Evolutionary conservation across 805 yeast genomes (phyloP).

Genomic region (Tetrapisispora fleetii): DNA sequence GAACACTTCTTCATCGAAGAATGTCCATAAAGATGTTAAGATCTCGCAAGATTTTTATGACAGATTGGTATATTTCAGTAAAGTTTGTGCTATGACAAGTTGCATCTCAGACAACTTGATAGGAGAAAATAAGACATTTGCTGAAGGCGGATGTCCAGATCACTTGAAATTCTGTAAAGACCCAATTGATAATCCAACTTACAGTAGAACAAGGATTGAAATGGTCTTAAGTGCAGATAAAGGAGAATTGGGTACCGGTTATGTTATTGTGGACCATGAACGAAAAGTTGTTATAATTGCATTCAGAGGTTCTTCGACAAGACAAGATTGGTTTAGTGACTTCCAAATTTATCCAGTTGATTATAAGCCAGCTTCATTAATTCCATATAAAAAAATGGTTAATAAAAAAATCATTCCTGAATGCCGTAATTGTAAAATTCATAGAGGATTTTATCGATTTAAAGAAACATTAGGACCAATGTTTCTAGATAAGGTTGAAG

Average conservation of each 20-base stretch:
- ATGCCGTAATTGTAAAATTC: constrained; percentile 50
- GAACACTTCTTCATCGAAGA: not conserved
- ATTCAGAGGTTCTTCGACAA: constrained; percentile 55
- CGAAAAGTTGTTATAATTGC: constrained; percentile 37
- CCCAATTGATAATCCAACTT: constrained; percentile 18
- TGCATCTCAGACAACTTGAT: constrained; percentile 25
- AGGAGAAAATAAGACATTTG: constrained; percentile 16
- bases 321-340: constrained; percentile 55
- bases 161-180: constrained; percentile 25
- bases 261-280: constrained; percentile 40
- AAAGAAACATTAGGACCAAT: constrained; percentile 33
- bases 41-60: constrained; percentile 15
- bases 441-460: constrained; percentile 51
- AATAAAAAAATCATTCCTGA: constrained; percentile 14
- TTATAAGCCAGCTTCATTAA: constrained; percentile 37
- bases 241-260: constrained; percentile 46
- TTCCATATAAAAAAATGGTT: constrained; percentile 15
- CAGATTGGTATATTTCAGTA: constrained; percentile 25
- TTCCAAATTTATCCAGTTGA: constrained; percentile 37
- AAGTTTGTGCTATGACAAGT: constrained; percentile 29
- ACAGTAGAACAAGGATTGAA: constrained; percentile 28
- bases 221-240: constrained; percentile 34
- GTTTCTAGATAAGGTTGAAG: constrained; percentile 31
- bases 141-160: constrained; percentile 28
- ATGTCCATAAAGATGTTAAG: not conserved